Base-by-base conservation (phyloP, 2,329 filamentous ascomycete genomes). In the Orbilia quercus region DNA sequence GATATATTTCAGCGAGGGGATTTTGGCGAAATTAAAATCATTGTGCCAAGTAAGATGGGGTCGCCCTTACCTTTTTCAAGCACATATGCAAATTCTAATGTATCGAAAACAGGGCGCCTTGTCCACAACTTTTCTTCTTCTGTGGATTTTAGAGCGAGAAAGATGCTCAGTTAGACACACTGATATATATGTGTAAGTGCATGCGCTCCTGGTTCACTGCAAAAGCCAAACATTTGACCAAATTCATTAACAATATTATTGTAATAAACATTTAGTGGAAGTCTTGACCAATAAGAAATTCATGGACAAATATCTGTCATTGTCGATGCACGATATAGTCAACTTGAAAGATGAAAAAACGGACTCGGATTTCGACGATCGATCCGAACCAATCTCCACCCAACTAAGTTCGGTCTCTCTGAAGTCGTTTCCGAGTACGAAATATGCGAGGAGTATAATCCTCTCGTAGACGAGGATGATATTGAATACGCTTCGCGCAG, bases 241-340 rank as follows among this genome's bases (percentile, higher is more conserved):
- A 55, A 2, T 44, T 9, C 9, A 28, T 16, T 40, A 51, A 45
- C 31, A 14, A 31, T 31, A 31, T n/a, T n/a, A n/a, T n/a, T n/a
- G n/a, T n/a, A n/a, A n/a, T n/a, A n/a, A n/a, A 44, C 45, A 11
- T 50, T n/a, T 51, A 70, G 65, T 70, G 25, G 48, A 70, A 16
- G 48, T 70, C 20, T 25, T 70, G 22, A 50, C 42, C 6, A 70
- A 25, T 16, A n/a, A 25, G 12, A 57, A 40, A 14, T 70, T 70
- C 22, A 58, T 62, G 22, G 57, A 62, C n/a, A 40, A 31, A 40
- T 60, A 54, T 54, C 20, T 54, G 23, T 25, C 54, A 20, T 22
- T 34, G 16, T 20, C 12, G 4, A 47, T 47, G 20, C 31, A 31
- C 23, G 20, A 34, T 9, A 22, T 54, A 2, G 18, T 23, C 31